Evolutionary conservation across 108 stramenopile species (phyloP), one percentile per base, ranked within the genome.

Genomic region (Licmophora abbreviata): DNA sequence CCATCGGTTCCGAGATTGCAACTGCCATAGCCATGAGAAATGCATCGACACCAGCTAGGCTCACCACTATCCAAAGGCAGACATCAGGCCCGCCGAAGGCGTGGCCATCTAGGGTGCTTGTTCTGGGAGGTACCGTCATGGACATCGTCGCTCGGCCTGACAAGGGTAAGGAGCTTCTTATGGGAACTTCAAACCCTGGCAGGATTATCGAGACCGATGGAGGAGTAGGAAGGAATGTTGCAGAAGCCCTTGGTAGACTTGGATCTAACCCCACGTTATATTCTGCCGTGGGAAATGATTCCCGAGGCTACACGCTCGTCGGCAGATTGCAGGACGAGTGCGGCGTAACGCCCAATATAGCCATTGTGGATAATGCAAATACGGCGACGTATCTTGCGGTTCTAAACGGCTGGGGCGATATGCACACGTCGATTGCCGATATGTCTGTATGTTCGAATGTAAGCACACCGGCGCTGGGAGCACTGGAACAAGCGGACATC

Each of bases 1-100:
- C 40, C 20, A 78, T 96, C 10, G 97, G 95, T 17, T 84, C 94
- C 3, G 77, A 83, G 9, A 89, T 99, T 59, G 96, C 96, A 18
- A 65, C 64, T 14, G 86, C 79, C 21, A 66, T 95, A 47, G 69
- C 77, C 10, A 20, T 55, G 34, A 42, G 44, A 20, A 17, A 28
- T 9, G 5, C 4, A 23, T 21, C 8, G 21, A n/a, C 18, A 29
- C 15, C 27, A 15, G 14, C 21, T 14, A 23, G 43, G 10, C 12
- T 29, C 25, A n/a, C 15, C 3, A 42, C 56, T 38, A 33, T 33
- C 27, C 11, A 46, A 37, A 29, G 0, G 15, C 15, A n/a, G 18
- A 38, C 20, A 34, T 23, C 27, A 23, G 14, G 8, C 24, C n/a
- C 41, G 11, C 36, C 44, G 17, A 28, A 18, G 28, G 12, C 41